A percentile compares a stretch with the other conserved stretches of the same genome.
phyloP scores from a whole-genome alignment of 345 rosid species.

The thale cress (Arabidopsis thaliana) region DNA sequence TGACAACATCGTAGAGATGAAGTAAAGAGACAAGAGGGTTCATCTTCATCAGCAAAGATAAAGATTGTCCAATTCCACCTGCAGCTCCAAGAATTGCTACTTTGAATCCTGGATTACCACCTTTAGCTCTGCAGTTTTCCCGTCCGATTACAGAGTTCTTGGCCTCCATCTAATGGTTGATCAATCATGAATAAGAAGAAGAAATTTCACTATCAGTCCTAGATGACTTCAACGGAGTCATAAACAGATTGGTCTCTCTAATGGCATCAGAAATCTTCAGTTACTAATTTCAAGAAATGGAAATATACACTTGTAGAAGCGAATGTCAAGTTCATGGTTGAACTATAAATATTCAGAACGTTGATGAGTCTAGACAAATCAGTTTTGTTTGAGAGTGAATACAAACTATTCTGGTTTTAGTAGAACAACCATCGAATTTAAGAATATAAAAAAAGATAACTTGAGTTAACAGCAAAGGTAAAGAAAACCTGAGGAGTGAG shows the following conservation, averaged over 20 bases:
- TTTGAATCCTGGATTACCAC: conserved; percentile 77
- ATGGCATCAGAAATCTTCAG: not conserved
- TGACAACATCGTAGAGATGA: conserved; percentile 84
- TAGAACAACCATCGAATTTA: not conserved
- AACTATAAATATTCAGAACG: not conserved
- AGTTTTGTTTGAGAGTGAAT: conserved; percentile 1
- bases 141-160: conserved; percentile 48
- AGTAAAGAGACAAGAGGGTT: conserved; percentile 85
- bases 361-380: not conserved
- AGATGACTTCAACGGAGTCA: not conserved
- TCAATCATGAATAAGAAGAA: not conserved
- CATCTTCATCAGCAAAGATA: conserved; percentile 72
- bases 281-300: not conserved
- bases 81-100: conserved; percentile 86
- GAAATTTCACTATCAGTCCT: not conserved
- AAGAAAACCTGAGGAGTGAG: conserved; percentile 58
- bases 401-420: conserved; percentile 7
- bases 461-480: conserved; percentile 19
- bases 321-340: not conserved
- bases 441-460: conserved; percentile 20
- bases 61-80: conserved; percentile 80
- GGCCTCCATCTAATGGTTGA: conserved; percentile 51
- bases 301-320: not conserved
- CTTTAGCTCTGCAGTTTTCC: conserved; percentile 70
- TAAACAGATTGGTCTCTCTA: not conserved